A percentile compares a stretch with the other conserved stretches of the same genome.
phyloP scores from a whole-genome alignment of 2,329 filamentous ascomycete species.

The Colletotrichum sp. region DNA sequence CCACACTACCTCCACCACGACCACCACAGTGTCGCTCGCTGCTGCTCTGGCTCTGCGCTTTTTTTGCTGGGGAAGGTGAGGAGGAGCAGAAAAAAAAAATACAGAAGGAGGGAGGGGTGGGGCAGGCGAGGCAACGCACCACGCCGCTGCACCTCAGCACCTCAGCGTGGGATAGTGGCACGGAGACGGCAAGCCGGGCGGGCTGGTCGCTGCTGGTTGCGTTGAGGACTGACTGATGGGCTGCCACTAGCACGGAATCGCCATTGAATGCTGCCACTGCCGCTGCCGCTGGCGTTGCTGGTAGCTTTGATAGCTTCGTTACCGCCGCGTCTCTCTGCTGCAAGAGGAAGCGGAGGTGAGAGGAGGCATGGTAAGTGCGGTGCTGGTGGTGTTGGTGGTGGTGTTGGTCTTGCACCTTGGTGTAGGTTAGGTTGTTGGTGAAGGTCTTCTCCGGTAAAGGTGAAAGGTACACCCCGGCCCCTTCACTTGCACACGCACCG shows the following conservation, averaged over 20 bases:
- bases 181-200: slow-evolving; percentile 16
- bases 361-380: background rate
- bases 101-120: background rate
- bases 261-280: background rate
- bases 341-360: background rate
- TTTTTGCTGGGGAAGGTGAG: background rate
- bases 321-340: background rate
- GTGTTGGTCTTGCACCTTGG: background rate
- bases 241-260: background rate
- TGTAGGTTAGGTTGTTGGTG: background rate
- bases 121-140: background rate
- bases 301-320: background rate
- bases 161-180: slow-evolving; percentile 15
- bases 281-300: background rate
- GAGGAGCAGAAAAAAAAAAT: background rate
- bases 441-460: background rate
- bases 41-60: background rate
- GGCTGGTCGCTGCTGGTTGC: slow-evolving; percentile 12
- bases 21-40: background rate
- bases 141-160: background rate
- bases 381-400: background rate
- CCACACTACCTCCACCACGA: background rate
- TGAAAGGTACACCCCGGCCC: background rate
- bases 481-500: background rate
- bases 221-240: background rate